phyloP scores from a whole-genome alignment of 805 yeast genomes.

The Debaryomyces castellii region DNA sequence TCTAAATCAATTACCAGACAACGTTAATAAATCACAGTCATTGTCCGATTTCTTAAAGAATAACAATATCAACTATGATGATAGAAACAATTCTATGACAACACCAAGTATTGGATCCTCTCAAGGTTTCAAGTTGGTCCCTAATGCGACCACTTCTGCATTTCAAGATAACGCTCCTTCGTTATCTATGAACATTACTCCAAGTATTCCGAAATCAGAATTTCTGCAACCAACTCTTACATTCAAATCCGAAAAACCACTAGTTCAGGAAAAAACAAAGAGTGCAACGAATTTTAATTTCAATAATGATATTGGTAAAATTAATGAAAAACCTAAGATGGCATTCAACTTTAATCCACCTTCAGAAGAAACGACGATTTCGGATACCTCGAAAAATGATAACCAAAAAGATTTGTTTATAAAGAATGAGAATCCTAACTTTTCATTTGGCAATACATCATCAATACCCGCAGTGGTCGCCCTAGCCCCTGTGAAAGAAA shows the following conservation, averaged over 20 bases:
- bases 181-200: neutral
- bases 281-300: neutral
- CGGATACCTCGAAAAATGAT: neutral
- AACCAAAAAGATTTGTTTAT: neutral
- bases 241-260: neutral
- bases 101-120: neutral
- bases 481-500: neutral
- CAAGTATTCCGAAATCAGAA: neutral
- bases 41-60: slow-evolving; percentile 3
- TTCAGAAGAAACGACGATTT: neutral
- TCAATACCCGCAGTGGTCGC: neutral
- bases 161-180: neutral
- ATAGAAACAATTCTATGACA: neutral
- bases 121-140: neutral
- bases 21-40: neutral
- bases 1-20: neutral
- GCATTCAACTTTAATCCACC: neutral
- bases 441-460: neutral
- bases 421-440: neutral
- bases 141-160: neutral
- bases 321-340: neutral
- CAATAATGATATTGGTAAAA: neutral
- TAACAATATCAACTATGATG: neutral
- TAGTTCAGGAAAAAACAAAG: neutral
- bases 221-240: neutral